Conservation (phyloP, 2,329 filamentous ascomycete genomes). For the Colletotrichum sp. region DNA sequence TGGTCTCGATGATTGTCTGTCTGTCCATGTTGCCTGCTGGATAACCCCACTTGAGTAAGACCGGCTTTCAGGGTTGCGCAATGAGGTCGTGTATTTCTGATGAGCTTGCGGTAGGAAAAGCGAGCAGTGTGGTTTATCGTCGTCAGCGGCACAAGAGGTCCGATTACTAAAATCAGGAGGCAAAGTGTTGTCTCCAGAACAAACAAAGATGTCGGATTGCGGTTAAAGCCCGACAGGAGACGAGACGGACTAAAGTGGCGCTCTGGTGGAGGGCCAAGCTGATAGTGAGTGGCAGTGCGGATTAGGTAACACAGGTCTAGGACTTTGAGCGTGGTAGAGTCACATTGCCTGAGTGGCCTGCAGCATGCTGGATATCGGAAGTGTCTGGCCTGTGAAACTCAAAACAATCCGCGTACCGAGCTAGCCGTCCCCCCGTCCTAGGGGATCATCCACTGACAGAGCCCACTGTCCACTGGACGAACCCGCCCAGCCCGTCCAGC, state of each 20-base stretch:
- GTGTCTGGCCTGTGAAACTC: conserved; percentile 18
- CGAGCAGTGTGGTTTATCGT: neutral
- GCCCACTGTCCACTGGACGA: neutral
- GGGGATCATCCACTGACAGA: neutral
- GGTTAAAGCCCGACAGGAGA: conserved; percentile 8
- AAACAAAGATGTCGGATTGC: conserved; percentile 3
- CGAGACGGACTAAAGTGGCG: conserved; percentile 15
- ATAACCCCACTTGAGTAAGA: neutral
- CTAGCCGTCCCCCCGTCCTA: conserved; percentile 9
- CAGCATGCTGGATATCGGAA: neutral
- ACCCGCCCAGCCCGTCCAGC: conserved; percentile 4
- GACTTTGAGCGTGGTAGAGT: neutral
- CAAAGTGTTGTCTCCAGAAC: conserved; percentile 16
- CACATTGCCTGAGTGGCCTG: neutral
- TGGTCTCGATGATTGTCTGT: conserved; percentile 71
- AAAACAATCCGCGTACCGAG: conserved; percentile 12
- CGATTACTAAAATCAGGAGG: neutral
- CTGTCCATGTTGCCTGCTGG: conserved; percentile 45
- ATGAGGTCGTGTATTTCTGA: neutral
- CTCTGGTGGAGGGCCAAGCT: conserved; percentile 8
- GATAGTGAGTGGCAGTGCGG: conserved; percentile 7
- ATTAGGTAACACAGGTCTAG: conserved; percentile 8
- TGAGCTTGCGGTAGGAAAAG: neutral
- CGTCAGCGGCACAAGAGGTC: neutral
- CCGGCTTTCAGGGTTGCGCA: neutral